Evolutionary conservation across 176 grass and related monocot species (phyloP), one percentile per base, ranked within the genome.

Genomic region (Canna indica): DNA sequence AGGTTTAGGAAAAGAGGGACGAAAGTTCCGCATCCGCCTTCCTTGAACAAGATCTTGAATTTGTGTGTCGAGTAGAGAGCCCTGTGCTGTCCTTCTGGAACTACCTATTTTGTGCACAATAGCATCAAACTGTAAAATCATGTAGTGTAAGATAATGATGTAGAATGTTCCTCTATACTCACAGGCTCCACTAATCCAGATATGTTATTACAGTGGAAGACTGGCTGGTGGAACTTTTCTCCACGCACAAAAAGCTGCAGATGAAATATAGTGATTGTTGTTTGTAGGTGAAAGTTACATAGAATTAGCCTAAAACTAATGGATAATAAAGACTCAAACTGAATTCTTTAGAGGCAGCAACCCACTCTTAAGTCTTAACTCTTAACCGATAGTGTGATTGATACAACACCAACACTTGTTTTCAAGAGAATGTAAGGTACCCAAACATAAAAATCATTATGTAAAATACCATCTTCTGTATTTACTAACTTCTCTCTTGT

Each of bases 11-110:
- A 91, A 32, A 97, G 88, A 75, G 93, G 93, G 31, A 97, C 82
- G 60, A 97, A 92, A 32, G 93, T 97, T 17, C 93, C 93, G 25
- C 93, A 97, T 3, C 93, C 93, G 0, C 93, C 93, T 44, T 97
- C 93, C 77, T 97, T 97, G 75, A 97, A 97, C 83, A 97, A 79
- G 81, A 97, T 90, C 86, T 97, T 97, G 77, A 97, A 97, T 58
- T 83, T 85, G 76, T 97, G 88, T 16, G 88, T 91, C 0, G 92
- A 96, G 77, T 96, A 91, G 24, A 96, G 61, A 22, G 88, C 85
- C 57, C 86, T 87, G 44, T 83, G 84, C 77, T 91, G 88, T 39
- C 68, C 68, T 9, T 91, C 92, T 47, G 92, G 76, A 83, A 96
- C 83, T 78, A 96, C 86, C 92, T 96, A 64, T 64, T 64, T 45